Evolutionary conservation across 2,329 filamentous ascomycete species (phyloP).

Genomic region (Sporothrix protearum): DNA sequence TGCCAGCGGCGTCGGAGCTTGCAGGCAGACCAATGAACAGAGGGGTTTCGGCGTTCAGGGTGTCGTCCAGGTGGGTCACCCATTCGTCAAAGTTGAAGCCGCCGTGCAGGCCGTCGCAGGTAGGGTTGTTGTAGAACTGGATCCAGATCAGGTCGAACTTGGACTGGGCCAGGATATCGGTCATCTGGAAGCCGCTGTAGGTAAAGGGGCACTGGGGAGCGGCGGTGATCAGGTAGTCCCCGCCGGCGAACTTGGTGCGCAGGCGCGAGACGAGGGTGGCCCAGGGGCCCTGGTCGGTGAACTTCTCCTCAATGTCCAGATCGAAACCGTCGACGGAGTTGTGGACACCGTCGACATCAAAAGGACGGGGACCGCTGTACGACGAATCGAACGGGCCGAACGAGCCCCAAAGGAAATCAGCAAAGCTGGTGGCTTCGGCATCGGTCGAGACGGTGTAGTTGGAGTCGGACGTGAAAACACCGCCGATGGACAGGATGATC

Average conservation of each 20-base stretch:
- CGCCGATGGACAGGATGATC: constrained; percentile 62
- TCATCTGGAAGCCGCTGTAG: constrained; percentile 42
- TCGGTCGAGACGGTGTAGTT: constrained; percentile 38
- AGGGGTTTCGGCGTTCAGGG: constrained; percentile 38
- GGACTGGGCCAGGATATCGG: constrained; percentile 39
- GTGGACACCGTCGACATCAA: constrained; percentile 37
- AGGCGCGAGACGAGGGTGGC: constrained; percentile 22
- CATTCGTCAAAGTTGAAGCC: constrained; percentile 41
- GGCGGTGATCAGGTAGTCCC: constrained; percentile 44
- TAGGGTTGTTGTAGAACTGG: constrained; percentile 49
- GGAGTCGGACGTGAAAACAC: constrained; percentile 37
- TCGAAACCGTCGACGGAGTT: constrained; percentile 52
- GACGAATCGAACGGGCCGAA: constrained; percentile 38
- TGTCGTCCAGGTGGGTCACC: constrained; percentile 35
- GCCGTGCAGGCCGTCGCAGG: constrained; percentile 37
- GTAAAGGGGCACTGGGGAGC: constrained; percentile 45
- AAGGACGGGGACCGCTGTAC: constrained; percentile 40
- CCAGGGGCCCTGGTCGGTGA: constrained; percentile 28
- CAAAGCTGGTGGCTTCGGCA: constrained; percentile 36
- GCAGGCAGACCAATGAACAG: constrained; percentile 42
- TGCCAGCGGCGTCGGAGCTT: constrained; percentile 26
- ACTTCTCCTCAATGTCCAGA: constrained; percentile 46
- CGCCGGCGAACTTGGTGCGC: constrained; percentile 27
- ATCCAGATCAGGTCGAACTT: constrained; percentile 44
- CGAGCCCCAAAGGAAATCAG: constrained; percentile 39